phyloP scores from a whole-genome alignment of 2,329 filamentous ascomycete species.

The Didymosphaeria variabile region DNA sequence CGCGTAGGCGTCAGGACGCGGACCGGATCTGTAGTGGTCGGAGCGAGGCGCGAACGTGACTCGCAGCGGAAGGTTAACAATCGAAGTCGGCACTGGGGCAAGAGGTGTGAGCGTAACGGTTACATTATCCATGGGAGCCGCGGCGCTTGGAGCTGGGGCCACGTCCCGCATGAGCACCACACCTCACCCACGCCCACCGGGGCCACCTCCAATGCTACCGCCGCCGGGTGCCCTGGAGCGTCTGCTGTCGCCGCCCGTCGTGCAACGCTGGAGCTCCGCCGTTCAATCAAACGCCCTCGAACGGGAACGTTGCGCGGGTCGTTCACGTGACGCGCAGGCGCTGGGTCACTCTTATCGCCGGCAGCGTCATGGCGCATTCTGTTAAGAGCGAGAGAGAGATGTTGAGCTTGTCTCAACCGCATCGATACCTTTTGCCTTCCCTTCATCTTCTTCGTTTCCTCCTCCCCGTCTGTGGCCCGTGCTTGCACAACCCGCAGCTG shows the following conservation, averaged over 20 bases:
- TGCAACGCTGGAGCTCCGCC: constrained; percentile 37
- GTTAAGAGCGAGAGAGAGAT: constrained; percentile 34
- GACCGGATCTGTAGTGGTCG: constrained; percentile 28
- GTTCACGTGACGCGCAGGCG: constrained; percentile 14
- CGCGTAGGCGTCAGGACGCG: constrained; percentile 31
- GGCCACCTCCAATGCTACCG: constrained; percentile 43
- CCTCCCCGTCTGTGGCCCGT: constrained; percentile 17
- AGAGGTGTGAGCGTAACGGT: constrained; percentile 30
- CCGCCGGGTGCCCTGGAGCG: constrained; percentile 18
- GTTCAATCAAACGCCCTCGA: constrained; percentile 19
- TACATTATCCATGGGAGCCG: constrained; percentile 39
- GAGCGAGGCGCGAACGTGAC: constrained; percentile 45
- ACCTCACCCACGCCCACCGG: constrained; percentile 24
- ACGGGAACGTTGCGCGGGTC: constrained; percentile 30
- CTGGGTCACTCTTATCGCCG: constrained; percentile 26
- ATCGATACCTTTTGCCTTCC: constrained; percentile 28
- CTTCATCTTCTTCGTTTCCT: constrained; percentile 23
- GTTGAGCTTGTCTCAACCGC: constrained; percentile 44
- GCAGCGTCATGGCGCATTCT: constrained; percentile 24
- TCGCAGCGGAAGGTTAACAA: constrained; percentile 42
- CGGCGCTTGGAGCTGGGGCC: constrained; percentile 35
- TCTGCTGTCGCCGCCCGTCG: constrained; percentile 25
- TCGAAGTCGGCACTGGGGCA: constrained; percentile 44
- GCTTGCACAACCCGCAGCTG: background rate
- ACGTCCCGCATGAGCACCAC: constrained; percentile 23